Percentiles rank a stretch among this genome's conserved stretches.
These are phyloP conservation scores for Cryptosporidium sp. DNA, from an alignment of 169 alveolate genomes.

Conservation along the genomic window DNA sequence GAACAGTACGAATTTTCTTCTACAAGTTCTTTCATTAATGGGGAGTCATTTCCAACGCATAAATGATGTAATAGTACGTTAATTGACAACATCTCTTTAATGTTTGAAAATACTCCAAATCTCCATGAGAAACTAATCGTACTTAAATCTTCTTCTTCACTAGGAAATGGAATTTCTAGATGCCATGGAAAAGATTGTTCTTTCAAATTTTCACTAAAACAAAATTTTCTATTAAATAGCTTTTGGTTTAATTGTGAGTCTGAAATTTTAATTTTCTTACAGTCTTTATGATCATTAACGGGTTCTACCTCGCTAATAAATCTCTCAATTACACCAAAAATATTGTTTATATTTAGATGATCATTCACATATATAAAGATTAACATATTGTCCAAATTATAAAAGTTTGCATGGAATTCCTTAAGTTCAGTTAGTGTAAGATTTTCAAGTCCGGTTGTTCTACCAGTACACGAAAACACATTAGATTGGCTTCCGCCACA, in stretches of 20 bases:
- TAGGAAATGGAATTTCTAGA: conserved; percentile 40
- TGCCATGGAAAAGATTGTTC: conserved; percentile 29
- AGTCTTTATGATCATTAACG: neutral
- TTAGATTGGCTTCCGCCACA: neutral
- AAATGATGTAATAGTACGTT: conserved; percentile 42
- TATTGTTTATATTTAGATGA: neutral
- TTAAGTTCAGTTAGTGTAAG: conserved; percentile 26
- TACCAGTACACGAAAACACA: conserved; percentile 48
- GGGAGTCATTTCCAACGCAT: conserved; percentile 56
- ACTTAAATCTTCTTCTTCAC: conserved; percentile 63
- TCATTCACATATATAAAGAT: conserved; percentile 44
- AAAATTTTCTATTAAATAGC: neutral
- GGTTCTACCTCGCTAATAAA: conserved; percentile 2
- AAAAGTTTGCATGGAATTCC: conserved; percentile 41
- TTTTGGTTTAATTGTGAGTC: too few relatives aligned
- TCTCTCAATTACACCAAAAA: conserved; percentile 7
- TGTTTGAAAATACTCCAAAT: conserved; percentile 28
- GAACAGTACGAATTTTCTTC: conserved; percentile 32
- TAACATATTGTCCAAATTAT: conserved; percentile 17
- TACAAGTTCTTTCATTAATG: conserved; percentile 41
- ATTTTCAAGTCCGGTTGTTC: conserved; percentile 27
- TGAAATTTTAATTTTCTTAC: neutral
- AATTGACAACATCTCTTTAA: conserved; percentile 48
- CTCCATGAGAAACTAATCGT: conserved; percentile 43
- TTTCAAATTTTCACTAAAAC: neutral